These are phyloP conservation scores for Vigna radiata DNA, from an alignment of 306 rosid species.

Conservation along the genomic window DNA sequence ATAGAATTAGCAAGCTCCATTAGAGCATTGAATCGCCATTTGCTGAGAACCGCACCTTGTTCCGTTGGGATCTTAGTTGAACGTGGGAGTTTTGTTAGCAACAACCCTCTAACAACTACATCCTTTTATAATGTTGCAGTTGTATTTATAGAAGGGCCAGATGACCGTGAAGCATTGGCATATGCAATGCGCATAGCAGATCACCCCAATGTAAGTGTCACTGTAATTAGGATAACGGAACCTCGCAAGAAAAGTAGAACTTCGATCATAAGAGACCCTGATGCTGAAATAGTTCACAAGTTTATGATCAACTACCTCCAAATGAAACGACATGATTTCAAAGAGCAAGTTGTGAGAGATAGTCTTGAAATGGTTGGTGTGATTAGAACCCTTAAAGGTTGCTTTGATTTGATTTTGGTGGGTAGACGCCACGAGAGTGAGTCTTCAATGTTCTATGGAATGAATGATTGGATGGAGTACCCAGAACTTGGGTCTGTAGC, in stretches of 20 bases:
- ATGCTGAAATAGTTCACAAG: slow-evolving; percentile 47
- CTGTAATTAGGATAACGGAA: slow-evolving; percentile 44
- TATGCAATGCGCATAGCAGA: slow-evolving; percentile 58
- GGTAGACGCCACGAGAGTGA: slow-evolving; percentile 61
- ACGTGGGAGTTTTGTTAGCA: slow-evolving; percentile 25
- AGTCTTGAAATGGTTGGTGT: slow-evolving; percentile 53
- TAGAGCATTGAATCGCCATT: slow-evolving; percentile 58
- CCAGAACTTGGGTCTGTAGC: slow-evolving; percentile 71
- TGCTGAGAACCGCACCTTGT: slow-evolving; percentile 38
- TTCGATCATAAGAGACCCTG: background rate
- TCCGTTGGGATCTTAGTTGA: slow-evolving; percentile 58
- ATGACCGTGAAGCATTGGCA: slow-evolving; percentile 70
- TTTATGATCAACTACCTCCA: slow-evolving; percentile 30
- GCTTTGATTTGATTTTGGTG: slow-evolving; percentile 56
- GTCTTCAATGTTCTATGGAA: slow-evolving; percentile 51
- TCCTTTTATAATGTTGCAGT: slow-evolving; percentile 47
- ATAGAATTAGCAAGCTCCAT: slow-evolving; percentile 26
- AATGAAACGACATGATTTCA: slow-evolving; percentile 44
- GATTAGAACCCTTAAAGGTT: slow-evolving; percentile 46
- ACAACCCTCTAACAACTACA: background rate
- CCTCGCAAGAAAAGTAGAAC: background rate
- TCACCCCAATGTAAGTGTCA: slow-evolving; percentile 45
- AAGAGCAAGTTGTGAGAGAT: slow-evolving; percentile 51
- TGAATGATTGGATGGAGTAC: slow-evolving; percentile 61
- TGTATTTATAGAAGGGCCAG: slow-evolving; percentile 61